These are phyloP conservation scores for Talaromyces ruber DNA, from an alignment of 495 filamentous ascomycete species.

Conservation along the genomic window DNA sequence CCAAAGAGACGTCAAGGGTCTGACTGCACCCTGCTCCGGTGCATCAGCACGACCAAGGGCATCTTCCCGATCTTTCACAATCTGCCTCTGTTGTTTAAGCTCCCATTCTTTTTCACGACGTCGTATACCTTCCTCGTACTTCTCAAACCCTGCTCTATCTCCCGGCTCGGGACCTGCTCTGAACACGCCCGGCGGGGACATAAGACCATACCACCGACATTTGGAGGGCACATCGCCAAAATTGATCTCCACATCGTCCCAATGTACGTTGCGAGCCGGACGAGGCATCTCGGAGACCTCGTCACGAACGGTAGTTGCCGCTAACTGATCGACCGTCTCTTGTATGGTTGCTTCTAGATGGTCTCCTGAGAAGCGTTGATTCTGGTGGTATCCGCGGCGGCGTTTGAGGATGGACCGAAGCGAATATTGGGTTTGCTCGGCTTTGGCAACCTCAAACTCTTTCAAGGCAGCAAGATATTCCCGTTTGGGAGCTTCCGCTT, in stretches of 20 bases:
- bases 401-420: neutral
- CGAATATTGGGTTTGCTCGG: neutral
- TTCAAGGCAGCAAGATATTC: neutral
- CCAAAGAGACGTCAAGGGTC: slow-evolving; percentile 38
- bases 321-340: neutral
- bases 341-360: neutral
- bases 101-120: slow-evolving; percentile 5
- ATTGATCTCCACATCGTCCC: neutral
- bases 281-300: neutral
- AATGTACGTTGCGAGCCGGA: neutral
- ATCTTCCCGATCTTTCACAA: slow-evolving; percentile 3
- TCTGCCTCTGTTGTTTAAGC: slow-evolving; percentile 5
- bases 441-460: neutral
- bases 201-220: neutral
- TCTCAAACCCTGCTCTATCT: neutral
- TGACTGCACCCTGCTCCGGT: slow-evolving; percentile 26
- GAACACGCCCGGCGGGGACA: no score
- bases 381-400: neutral
- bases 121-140: neutral
- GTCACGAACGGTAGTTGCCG: neutral
- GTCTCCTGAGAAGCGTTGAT: no score
- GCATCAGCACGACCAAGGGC: slow-evolving; percentile 12
- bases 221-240: neutral
- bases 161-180: neutral
- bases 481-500: neutral